These are phyloP conservation scores for Nakaseomyces kungkrabaensis DNA, from an alignment of 1,139 yeast species.

Conservation along the genomic window DNA sequence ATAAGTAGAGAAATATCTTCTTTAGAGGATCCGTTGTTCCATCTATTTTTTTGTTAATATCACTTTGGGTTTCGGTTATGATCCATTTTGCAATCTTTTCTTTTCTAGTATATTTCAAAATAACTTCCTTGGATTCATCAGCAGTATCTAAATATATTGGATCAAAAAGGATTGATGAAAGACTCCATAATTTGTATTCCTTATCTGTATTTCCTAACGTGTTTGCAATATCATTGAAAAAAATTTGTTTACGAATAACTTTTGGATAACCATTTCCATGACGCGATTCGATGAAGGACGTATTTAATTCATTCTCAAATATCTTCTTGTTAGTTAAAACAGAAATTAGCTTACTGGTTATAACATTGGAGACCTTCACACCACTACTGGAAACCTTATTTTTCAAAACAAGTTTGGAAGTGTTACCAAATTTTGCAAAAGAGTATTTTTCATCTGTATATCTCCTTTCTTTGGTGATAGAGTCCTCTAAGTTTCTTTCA, in stretches of 20 bases:
- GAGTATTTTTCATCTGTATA: conserved; percentile 12
- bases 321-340: conserved; percentile 8
- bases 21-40: conserved; percentile 32
- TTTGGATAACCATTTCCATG: conserved; percentile 28
- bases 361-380: conserved; percentile 3
- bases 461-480: conserved; percentile 25
- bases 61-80: conserved; percentile 37
- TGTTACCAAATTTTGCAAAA: conserved; percentile 23
- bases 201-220: conserved; percentile 10
- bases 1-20: conserved; percentile 41
- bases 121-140: conserved; percentile 25
- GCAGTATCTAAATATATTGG: conserved; percentile 22
- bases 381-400: conserved; percentile 6
- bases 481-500: conserved; percentile 21
- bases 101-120: conserved; percentile 37
- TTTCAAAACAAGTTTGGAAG: conserved; percentile 17
- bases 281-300: conserved; percentile 16
- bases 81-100: conserved; percentile 51
- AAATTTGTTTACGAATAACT: conserved; percentile 19
- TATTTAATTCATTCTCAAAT: conserved; percentile 12
- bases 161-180: conserved; percentile 55
- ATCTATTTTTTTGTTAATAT: conserved; percentile 32
- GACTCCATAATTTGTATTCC: conserved; percentile 35
- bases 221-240: conserved; percentile 17
- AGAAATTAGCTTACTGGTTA: background rate